Percentiles rank a stretch among this genome's conserved stretches.
phyloP scores from a whole-genome alignment of 306 rosid genomes.

The Herpetospermum pedunculosum region DNA sequence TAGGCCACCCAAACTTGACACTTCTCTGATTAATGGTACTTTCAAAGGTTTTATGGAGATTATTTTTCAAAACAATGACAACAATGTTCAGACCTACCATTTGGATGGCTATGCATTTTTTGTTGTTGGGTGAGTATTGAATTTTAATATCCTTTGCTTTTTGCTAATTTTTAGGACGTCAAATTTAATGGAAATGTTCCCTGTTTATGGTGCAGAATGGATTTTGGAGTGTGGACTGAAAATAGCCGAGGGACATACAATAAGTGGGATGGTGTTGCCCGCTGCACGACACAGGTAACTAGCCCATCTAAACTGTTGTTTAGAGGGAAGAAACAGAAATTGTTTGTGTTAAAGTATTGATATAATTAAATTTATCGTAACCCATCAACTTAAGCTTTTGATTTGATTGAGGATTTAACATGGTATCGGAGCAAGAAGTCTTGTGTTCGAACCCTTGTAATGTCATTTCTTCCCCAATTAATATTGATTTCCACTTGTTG shows the following conservation, averaged over 20 bases:
- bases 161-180: neutral
- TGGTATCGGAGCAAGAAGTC: too few species aligned
- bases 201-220: conserved; percentile 54
- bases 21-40: conserved; percentile 66
- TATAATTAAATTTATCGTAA: too few species aligned
- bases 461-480: too few species aligned
- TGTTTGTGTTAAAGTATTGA: too few species aligned
- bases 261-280: conserved; percentile 99
- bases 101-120: conserved; percentile 76
- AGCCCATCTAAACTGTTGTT: neutral
- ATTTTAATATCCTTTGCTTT: neutral
- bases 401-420: too few species aligned
- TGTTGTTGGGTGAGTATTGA: conserved; percentile 55
- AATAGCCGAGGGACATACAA: conserved; percentile 94
- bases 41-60: conserved; percentile 81
- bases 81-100: conserved; percentile 57
- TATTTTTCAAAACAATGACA: conserved; percentile 68
- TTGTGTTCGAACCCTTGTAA: too few species aligned
- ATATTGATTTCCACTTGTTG: too few species aligned
- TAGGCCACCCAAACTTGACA: conserved; percentile 40
- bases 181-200: neutral
- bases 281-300: conserved; percentile 64
- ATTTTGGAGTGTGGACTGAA: conserved; percentile 88
- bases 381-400: too few species aligned
- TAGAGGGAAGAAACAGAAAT: neutral